Conservation (phyloP, 257 asterid genomes). For the Ophiorrhiza pumila region DNA sequence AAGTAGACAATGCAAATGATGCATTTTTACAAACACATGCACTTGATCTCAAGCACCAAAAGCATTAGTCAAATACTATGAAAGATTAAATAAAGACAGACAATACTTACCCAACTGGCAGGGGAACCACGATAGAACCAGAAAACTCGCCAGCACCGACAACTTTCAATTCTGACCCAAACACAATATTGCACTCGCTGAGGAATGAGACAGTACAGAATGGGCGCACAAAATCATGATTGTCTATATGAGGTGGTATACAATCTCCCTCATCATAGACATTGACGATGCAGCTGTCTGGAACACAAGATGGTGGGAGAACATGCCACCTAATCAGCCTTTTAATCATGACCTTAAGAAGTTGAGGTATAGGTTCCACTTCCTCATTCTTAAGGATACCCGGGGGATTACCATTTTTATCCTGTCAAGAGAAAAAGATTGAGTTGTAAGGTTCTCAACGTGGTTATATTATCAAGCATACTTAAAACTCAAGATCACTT, state of each 20-base stretch:
- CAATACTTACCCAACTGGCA: conserved; percentile 45
- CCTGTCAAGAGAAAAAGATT: conserved; percentile 26
- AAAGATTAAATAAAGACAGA: not conserved
- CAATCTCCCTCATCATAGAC: conserved; percentile 44
- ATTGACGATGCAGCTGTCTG: conserved; percentile 47
- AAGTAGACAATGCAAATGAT: not conserved
- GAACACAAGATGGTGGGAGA: conserved; percentile 41
- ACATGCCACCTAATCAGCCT: conserved; percentile 47
- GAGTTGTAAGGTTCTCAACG: not conserved
- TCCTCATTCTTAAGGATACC: conserved; percentile 34
- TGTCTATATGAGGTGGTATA: conserved; percentile 50
- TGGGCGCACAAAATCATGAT: conserved; percentile 45
- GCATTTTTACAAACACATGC: not conserved
- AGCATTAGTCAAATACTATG: not conserved
- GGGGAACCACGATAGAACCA: conserved; percentile 32
- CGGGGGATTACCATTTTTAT: conserved; percentile 39
- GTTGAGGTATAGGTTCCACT: conserved; percentile 43
- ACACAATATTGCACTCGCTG: conserved; percentile 39
- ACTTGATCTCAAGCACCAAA: conserved; percentile 6
- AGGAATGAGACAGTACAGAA: conserved; percentile 47
- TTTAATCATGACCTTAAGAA: conserved; percentile 40
- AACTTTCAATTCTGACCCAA: conserved; percentile 36
- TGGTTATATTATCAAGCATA: not conserved
- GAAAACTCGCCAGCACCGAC: conserved; percentile 35
- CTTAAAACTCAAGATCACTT: not conserved